Base-by-base conservation (phyloP, 2,329 filamentous ascomycete genomes). In the Aspergillus alliaceus region DNA sequence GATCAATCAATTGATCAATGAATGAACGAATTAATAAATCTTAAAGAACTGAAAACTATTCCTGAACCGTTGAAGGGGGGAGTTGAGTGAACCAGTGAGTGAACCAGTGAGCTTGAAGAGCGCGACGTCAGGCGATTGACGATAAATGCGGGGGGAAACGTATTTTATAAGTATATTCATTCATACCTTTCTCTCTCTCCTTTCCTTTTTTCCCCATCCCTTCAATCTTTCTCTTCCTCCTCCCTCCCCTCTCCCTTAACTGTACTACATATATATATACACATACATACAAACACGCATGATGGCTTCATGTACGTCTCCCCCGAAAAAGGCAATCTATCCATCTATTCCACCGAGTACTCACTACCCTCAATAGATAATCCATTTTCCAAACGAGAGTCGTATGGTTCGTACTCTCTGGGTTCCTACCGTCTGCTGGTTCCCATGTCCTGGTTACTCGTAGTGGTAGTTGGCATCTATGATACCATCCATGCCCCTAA, bases 361-460 rank as follows among this genome's bases (percentile, higher is more conserved):
- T 9, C 27, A 29, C 27, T 29, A 29, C 27, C 27, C n/a, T n/a
- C n/a, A n/a, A 29, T 9, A 65, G 59, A 64, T 24, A 95, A 95
- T 73, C 90, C 90, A 27, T 95, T 95, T 77, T 79, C 83, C 58
- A 86, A 82, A 74, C 86, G 86, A 67, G 88, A 92, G 58, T 80
- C 84, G 18, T 87, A 91, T 70, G 81, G 81, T 59, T 74, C 77
- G 29, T 78, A 79, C 60, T 80, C 86, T 51, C 79, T 96, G 66
- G 79, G 85, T 63, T 80, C 85, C 34, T 95, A 95, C 83, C 92
- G 91, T 75, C 76, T 91, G 71, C 77, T 92, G 60, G 90, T 90
- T 4, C 82, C 87, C 42, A 59, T 91, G 51, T 87, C 87, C 34
- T 96, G 90, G 88, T 75, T 91, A 27, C 76, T 96, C 44, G 84